Evolutionary conservation across 495 filamentous ascomycete genomes (phyloP), one percentile per base, ranked within the genome.

Genomic region (Zalerion maritima): DNA sequence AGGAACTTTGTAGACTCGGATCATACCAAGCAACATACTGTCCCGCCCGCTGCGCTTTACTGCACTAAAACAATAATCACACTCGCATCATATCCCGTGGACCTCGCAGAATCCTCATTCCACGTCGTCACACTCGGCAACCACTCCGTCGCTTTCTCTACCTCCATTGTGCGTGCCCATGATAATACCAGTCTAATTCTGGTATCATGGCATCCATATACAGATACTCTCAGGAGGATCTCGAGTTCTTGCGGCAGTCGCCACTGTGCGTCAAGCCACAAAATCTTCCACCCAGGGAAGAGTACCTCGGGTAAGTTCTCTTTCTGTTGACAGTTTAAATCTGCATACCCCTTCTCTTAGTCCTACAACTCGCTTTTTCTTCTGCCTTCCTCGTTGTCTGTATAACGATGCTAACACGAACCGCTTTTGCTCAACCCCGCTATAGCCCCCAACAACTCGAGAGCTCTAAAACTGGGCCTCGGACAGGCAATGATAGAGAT

Each of bases 301-400:
- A 96, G 65, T 99, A 89, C 89, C 94, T 96, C 83, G 86, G 87
- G 84, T 92, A 69, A 48, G 75, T 54, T 28, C 32, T 36, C 33
- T 27, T 20, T 19, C 21, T 24, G 35, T 32, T 21, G 26, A 45
- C 31, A 17, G 31, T 34, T 36, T 29, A 38, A 13, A 10, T n/a
- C n/a, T n/a, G n/a, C n/a, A n/a, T n/a, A n/a, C n/a, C n/a, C n/a
- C 24, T 27, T 28, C 19, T 25, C 33, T 11, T 42, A 28, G 9
- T 26, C 24, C 16, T 13, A 21, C 29, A 18, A 10, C 25, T 14
- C 18, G 13, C 12, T 14, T 11, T 15, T 10, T 6, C 16, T 18
- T 2, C 18, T 15, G 15, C 20, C 15, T 6, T 13, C 9, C 14
- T 20, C 20, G 6, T 11, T 27, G 3, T 6, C n/a, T 1, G 22